Conservation (phyloP, 1,139 yeast species). For the Nadsonia commutata region DNA sequence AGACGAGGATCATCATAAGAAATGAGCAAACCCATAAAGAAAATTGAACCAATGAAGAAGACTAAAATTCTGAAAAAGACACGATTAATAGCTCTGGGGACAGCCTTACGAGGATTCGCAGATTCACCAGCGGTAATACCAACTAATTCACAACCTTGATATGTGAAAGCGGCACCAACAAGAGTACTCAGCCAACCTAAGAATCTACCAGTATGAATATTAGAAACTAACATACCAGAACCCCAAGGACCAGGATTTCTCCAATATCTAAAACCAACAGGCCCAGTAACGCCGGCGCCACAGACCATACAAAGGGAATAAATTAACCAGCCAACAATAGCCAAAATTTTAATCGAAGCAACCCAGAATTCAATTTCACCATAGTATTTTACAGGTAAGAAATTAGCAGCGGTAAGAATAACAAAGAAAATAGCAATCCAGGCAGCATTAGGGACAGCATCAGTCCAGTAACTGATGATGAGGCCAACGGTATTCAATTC, state of each 20-base stretch:
- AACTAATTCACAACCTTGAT: constrained; percentile 54
- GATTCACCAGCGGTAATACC: constrained; percentile 71
- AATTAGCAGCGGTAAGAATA: constrained; percentile 34
- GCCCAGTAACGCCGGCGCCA: constrained; percentile 60
- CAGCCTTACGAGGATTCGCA: constrained; percentile 45
- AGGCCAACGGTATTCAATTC: constrained; percentile 66
- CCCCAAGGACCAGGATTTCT: constrained; percentile 43
- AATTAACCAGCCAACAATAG: constrained; percentile 55
- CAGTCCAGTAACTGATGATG: constrained; percentile 57
- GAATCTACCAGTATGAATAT: constrained; percentile 39
- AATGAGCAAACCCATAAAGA: constrained; percentile 43
- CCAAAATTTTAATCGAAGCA: constrained; percentile 51
- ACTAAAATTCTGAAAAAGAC: constrained; percentile 47
- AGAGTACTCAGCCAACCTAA: constrained; percentile 46
- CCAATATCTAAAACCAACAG: constrained; percentile 70
- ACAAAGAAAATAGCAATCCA: constrained; percentile 68
- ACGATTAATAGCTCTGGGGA: constrained; percentile 48
- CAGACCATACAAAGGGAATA: constrained; percentile 57
- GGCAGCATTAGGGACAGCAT: constrained; percentile 52
- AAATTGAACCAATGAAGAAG: constrained; percentile 39
- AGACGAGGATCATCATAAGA: constrained; percentile 37
- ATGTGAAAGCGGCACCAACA: constrained; percentile 43
- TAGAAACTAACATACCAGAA: no score
- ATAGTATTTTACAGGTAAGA: constrained; percentile 47
- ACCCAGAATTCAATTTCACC: constrained; percentile 62